Evolutionary conservation across 2,329 filamentous ascomycete species (phyloP), one percentile per base, ranked within the genome.

Genomic region (Lecanicillium sp.): DNA sequence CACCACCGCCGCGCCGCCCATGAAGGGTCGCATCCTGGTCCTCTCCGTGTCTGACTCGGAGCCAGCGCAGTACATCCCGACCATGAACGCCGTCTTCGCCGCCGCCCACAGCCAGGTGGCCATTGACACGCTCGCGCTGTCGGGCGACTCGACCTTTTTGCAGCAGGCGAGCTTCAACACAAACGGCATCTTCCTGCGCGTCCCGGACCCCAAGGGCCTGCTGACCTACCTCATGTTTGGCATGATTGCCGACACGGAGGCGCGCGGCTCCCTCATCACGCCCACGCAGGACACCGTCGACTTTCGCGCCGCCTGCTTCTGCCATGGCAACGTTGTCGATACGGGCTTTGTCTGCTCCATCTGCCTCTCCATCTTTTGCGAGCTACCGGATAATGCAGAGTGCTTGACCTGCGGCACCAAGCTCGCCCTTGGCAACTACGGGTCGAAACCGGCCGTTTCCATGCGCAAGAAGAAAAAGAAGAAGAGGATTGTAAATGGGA

Each of bases 71-170:
- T 98, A 98, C 66, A 98, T 98, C 40, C 84, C 90, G 1, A 92
- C 94, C 49, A 98, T 98, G 92, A 98, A 98, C 65, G 79, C 84
- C 52, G 94, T 97, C 44, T 98, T 98, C 62, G 92, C 92, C 3
- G 92, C 90, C 43, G 86, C 94, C 54, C 81, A 90, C 47, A 75
- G 88, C 40, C 78, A 79, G 50, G 87, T 98, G 46, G 86, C 89
- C 17, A 88, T 98, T 52, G 92, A 98, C 59, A 90, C 95, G 25
- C 75, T 94, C 44, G 84, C 94, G 48, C 71, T 98, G 11, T 79
- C 83, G 30, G 87, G 87, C 17, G 79, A 87, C 49, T 87, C 90
- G 1, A 89, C 94, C 10, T 94, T 98, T 59, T 70, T 98, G 35
- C 90, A 98, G 57, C 92, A 98, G 64, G 92, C 92, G 12, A 70